Evolutionary conservation across 306 rosid species (phyloP).

Genomic region (Dryas drummondii): DNA sequence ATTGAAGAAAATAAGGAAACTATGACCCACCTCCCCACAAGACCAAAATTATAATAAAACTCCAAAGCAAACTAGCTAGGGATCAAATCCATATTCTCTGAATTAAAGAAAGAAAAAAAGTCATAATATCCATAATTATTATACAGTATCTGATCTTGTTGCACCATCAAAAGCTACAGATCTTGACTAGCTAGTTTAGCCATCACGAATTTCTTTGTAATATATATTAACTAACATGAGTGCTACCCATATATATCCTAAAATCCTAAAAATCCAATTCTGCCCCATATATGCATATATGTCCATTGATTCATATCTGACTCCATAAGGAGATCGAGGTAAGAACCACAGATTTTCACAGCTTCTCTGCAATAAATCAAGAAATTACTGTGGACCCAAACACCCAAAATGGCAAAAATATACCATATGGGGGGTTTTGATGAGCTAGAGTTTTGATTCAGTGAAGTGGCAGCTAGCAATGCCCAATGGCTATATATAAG

Average conservation of each 20-base stretch:
- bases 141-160: background rate
- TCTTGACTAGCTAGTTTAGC: background rate
- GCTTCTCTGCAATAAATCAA: too few species aligned
- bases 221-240: too few species aligned
- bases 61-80: background rate
- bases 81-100: background rate
- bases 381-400: background rate
- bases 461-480: constrained; percentile 2
- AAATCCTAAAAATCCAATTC: too few species aligned
- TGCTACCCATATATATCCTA: too few species aligned
- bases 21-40: background rate
- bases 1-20: background rate
- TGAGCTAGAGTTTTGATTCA: background rate
- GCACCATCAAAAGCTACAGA: background rate
- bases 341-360: too few species aligned
- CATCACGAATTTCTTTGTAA: background rate
- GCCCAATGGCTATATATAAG: background rate
- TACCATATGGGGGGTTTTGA: too few species aligned
- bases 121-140: background rate
- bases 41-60: background rate
- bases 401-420: background rate
- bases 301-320: too few species aligned
- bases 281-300: too few species aligned
- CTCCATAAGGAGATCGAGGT: too few species aligned
- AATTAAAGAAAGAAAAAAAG: background rate